Conservation (phyloP, 1,139 yeast species). For the Candida dubliniensis region DNA sequence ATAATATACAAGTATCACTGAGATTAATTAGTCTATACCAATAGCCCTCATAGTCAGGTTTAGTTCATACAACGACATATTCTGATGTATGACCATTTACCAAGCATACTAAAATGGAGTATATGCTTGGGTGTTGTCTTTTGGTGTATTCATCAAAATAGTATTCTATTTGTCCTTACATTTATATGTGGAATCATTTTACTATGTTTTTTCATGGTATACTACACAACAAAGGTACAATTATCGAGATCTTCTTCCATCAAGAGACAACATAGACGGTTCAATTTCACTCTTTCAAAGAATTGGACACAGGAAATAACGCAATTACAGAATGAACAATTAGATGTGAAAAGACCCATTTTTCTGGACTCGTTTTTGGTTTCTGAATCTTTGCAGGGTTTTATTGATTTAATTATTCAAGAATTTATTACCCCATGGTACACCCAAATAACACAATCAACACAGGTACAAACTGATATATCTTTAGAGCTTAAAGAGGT, state of each 20-base stretch:
- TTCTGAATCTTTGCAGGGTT: conserved; percentile 52
- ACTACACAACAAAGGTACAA: conserved; percentile 7
- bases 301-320: conserved; percentile 28
- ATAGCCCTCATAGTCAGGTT: too few relatives aligned
- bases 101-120: not conserved
- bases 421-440: conserved; percentile 74
- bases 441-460: conserved; percentile 44
- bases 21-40: too few relatives aligned
- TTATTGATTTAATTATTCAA: conserved; percentile 52
- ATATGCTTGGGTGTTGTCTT: not conserved
- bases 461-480: conserved; percentile 55
- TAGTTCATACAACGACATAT: too few relatives aligned
- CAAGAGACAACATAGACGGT: conserved; percentile 9
- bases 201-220: not conserved
- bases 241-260: conserved; percentile 9
- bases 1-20: too few relatives aligned
- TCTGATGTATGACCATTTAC: not conserved
- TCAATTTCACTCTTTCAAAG: conserved; percentile 25
- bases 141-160: not conserved
- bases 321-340: conserved; percentile 9
- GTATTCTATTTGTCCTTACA: not conserved
- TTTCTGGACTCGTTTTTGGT: conserved; percentile 53
- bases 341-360: conserved; percentile 26
- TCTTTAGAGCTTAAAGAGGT: conserved; percentile 48
- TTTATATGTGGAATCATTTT: not conserved